These are phyloP conservation scores for Akanthomyces dipterigenus DNA, from an alignment of 2,329 filamentous ascomycete genomes.

Conservation along the genomic window DNA sequence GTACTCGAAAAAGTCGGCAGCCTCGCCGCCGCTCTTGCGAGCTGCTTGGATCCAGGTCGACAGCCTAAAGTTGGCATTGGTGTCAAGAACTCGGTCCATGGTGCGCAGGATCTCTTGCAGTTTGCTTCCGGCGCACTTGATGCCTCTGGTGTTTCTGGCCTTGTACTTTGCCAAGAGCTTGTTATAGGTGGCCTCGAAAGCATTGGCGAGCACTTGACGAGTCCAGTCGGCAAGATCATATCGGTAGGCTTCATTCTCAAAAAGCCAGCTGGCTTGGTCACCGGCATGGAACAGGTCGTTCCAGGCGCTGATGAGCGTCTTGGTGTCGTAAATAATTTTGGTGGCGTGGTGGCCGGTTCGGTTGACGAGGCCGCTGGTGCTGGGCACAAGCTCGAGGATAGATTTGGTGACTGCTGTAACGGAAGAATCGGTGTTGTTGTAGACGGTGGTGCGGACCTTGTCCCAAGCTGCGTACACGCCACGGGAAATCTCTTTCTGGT, in stretches of 20 bases:
- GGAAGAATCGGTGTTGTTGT: constrained; percentile 15
- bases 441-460: constrained; percentile 9
- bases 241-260: constrained; percentile 32
- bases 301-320: constrained; percentile 30
- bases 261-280: constrained; percentile 23
- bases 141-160: background rate
- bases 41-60: constrained; percentile 4
- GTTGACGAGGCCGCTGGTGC: constrained; percentile 29
- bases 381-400: constrained; percentile 37
- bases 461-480: constrained; percentile 10
- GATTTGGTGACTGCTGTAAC: constrained; percentile 33
- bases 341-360: constrained; percentile 30
- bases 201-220: constrained; percentile 39
- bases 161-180: constrained; percentile 29
- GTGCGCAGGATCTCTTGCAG: constrained; percentile 2
- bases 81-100: constrained; percentile 9
- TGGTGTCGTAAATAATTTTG: constrained; percentile 32
- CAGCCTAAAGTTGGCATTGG: constrained; percentile 3
- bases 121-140: background rate
- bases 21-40: constrained; percentile 6
- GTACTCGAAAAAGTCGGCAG: constrained; percentile 32
- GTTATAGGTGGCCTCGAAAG: constrained; percentile 31
- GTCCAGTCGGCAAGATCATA: constrained; percentile 41
- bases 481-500: constrained; percentile 1
- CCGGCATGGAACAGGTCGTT: constrained; percentile 30